A percentile compares a stretch with the other conserved stretches of the same genome.
Conservation (phyloP, 2,329 filamentous ascomycete genomes). For the Colletotrichum melonis region DNA sequence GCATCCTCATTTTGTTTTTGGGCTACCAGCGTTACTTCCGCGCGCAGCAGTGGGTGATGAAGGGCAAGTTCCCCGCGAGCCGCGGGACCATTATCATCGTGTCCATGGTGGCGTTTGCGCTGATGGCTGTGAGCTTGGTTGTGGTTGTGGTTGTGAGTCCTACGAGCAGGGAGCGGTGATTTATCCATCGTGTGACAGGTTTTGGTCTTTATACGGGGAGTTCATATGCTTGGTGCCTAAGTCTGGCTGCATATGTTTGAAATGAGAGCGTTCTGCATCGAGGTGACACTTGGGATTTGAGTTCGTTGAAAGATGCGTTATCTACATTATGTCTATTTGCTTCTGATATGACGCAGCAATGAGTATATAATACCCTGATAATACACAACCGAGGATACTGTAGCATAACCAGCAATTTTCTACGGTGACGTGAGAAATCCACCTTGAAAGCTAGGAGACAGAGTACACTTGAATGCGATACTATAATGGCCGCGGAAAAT, state of each 20-base stretch:
- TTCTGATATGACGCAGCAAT: not conserved
- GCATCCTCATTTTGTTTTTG: conserved; percentile 78
- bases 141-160: conserved; percentile 67
- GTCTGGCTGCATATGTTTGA: too few species aligned
- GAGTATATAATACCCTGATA: not conserved
- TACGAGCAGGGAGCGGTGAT: conserved; percentile 40
- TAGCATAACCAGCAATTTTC: too few species aligned
- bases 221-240: too few species aligned
- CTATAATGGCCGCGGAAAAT: too few species aligned
- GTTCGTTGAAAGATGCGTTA: not conserved
- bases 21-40: conserved; percentile 85
- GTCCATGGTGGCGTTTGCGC: conserved; percentile 70
- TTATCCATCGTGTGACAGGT: not conserved
- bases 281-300: not conserved
- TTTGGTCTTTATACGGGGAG: too few species aligned
- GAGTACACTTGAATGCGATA: too few species aligned
- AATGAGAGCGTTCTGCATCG: not conserved
- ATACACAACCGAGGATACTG: not conserved
- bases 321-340: not conserved
- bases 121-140: conserved; percentile 70
- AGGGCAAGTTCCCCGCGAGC: conserved; percentile 83
- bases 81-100: conserved; percentile 80
- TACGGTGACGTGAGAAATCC: not conserved
- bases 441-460: too few species aligned
- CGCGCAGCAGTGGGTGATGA: conserved; percentile 82